Percentiles rank a stretch among this genome's conserved stretches.
Conservation (phyloP, 78 protist species). For the Dictyostelium citrinum region DNA sequence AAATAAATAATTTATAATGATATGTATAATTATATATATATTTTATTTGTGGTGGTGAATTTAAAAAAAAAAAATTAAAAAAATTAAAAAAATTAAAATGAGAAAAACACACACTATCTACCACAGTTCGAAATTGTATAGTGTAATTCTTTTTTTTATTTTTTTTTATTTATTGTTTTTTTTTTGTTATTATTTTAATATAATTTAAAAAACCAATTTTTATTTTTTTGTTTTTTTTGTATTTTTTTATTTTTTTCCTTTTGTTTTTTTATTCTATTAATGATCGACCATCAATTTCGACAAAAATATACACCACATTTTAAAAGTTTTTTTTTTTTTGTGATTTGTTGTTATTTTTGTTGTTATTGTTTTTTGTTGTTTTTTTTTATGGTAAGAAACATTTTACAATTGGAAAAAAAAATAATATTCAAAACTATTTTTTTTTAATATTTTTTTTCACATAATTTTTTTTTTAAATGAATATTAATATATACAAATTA, state of each 20-base stretch:
- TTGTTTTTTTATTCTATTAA: too few species aligned
- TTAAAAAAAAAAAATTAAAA: background rate
- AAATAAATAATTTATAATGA: background rate
- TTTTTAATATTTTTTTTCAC: too few species aligned
- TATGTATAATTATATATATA: too few species aligned
- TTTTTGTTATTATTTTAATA: background rate
- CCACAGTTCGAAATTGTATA: background rate
- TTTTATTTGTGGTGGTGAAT: background rate
- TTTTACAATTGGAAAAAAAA: background rate
- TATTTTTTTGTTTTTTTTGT: background rate
- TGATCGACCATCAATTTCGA: background rate
- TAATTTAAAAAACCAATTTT: background rate
- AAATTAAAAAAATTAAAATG: background rate
- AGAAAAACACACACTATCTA: background rate
- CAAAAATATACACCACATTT: background rate
- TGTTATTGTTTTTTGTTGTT: background rate
- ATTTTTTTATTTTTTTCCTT: background rate
- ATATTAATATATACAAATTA: too few species aligned
- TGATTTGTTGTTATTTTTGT: background rate
- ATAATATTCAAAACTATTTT: too few species aligned
- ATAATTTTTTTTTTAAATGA: too few species aligned
- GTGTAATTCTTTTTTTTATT: too few species aligned
- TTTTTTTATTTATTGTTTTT: background rate
- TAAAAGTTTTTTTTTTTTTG: background rate
- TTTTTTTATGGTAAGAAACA: background rate